Evolutionary conservation across 192 early-diverging fungal genomes (phyloP), one percentile per base, ranked within the genome.

Genomic region (Backusella liffmaniae): DNA sequence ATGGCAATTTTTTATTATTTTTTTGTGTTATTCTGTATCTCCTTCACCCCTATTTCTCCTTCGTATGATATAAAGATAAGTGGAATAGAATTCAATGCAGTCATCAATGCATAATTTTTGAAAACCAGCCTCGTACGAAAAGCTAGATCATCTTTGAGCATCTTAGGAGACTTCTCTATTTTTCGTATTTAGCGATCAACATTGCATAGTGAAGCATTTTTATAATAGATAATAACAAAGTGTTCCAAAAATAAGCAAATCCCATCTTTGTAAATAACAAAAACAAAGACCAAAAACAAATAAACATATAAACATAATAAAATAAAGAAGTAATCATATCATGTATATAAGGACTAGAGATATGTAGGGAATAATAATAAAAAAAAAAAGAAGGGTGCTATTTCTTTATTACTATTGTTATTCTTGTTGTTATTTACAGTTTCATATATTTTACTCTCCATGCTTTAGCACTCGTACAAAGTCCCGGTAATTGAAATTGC

Each of bases 401-500:
- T 39, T 39, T 39, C 12, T 39, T 39, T 39, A 39, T 39, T 39
- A 39, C 37, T 12, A 39, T 39, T 12, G 9, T 9, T 15, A 44
- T 44, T 44, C 4, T 44, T 39, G 37, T 56, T 56, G n/a, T 56
- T 56, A 56, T 56, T 21, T 56, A 56, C 53, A 56, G n/a, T 21
- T 23, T 56, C 53, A 56, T 21, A 56, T n/a, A 10, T 56, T 16
- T 46, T 79, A 94, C 79, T 95, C 94, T n/a, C 95, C 96, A 75
- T 99, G 96, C 84, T 97, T 99, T 51, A 99, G 85, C 39, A 96
- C 93, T 68, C 94, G 84, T 3, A 95, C 94, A 84, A 96, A 99
- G 71, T 97, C 94, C 23, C 92, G 83, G 84, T 99, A 99, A 82
- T 97, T 95, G 78, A 99, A 95, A 65, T 91, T 83, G 53, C 89